phyloP scores from a whole-genome alignment of 2,329 filamentous ascomycete genomes.

The Zasmidium cellare region DNA sequence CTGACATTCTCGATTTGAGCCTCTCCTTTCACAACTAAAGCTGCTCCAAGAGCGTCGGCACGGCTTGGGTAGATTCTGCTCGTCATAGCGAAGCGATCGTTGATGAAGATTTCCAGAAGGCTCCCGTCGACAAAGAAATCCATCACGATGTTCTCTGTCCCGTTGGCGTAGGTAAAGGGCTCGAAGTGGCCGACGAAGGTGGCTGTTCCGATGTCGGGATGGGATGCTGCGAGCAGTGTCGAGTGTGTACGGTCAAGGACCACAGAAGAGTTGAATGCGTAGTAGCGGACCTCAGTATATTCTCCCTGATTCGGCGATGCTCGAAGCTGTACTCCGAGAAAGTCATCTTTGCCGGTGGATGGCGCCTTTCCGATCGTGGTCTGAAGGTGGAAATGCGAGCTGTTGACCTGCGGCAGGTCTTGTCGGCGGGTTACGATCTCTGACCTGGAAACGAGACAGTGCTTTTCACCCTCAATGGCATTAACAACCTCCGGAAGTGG shows the following conservation, averaged over 20 bases:
- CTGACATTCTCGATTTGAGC: not conserved
- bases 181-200: slow-evolving; percentile 45
- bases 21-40: not conserved
- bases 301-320: slow-evolving; percentile 41
- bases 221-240: slow-evolving; percentile 32
- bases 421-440: slow-evolving; percentile 17
- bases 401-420: slow-evolving; percentile 28
- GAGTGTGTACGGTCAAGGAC: slow-evolving; percentile 43
- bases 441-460: slow-evolving; percentile 18
- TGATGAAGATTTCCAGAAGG: slow-evolving; percentile 45
- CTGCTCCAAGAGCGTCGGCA: slow-evolving; percentile 5
- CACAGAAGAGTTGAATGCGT: slow-evolving; percentile 42
- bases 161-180: slow-evolving; percentile 37
- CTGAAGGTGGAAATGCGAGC: slow-evolving; percentile 39
- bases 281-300: slow-evolving; percentile 43
- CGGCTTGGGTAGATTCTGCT: slow-evolving; percentile 44
- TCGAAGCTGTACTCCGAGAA: slow-evolving; percentile 43
- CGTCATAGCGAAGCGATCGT: slow-evolving; percentile 37
- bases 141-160: slow-evolving; percentile 39
- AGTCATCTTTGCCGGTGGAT: slow-evolving; percentile 28
- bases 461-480: slow-evolving; percentile 34
- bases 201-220: slow-evolving; percentile 38
- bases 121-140: slow-evolving; percentile 47
- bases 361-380: slow-evolving; percentile 32
- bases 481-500: slow-evolving; percentile 43